Evolutionary conservation across 768 basidiomycete genomes (phyloP).

Genomic region (Calocera viscosa): DNA sequence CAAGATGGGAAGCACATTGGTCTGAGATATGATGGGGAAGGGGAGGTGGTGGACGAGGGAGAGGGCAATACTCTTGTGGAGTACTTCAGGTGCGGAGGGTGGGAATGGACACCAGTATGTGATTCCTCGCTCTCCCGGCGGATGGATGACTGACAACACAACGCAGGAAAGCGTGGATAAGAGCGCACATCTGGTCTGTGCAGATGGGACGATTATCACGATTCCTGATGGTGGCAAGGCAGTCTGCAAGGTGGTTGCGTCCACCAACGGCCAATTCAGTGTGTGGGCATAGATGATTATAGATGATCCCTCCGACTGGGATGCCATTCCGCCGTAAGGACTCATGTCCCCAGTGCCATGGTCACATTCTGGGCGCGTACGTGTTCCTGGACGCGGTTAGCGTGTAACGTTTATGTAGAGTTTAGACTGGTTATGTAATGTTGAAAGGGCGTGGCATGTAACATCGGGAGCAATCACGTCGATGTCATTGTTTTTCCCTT

Average conservation of each 20-base stretch:
- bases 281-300: background rate
- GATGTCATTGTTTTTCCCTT: background rate
- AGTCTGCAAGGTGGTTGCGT: constrained; percentile 34
- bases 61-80: constrained; percentile 47
- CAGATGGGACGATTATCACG: constrained; percentile 60
- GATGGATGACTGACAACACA: background rate
- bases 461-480: background rate
- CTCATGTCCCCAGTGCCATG: too few species aligned
- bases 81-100: constrained; percentile 62
- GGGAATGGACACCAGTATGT: constrained; percentile 79
- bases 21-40: constrained; percentile 41
- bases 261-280: background rate
- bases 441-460: background rate
- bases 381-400: too few species aligned
- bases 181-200: constrained; percentile 59
- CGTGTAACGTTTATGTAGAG: background rate
- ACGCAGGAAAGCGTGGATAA: constrained; percentile 46
- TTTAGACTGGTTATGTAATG: background rate
- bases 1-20: constrained; percentile 57
- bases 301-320: background rate
- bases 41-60: constrained; percentile 32
- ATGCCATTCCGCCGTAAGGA: too few species aligned
- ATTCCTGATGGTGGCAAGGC: constrained; percentile 51
- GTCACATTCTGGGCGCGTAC: too few species aligned
- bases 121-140: constrained; percentile 8